Evolutionary conservation across 1,284 basidiomycete genomes (phyloP), one percentile per base, ranked within the genome.

Genomic region (Trametes versicolor): DNA sequence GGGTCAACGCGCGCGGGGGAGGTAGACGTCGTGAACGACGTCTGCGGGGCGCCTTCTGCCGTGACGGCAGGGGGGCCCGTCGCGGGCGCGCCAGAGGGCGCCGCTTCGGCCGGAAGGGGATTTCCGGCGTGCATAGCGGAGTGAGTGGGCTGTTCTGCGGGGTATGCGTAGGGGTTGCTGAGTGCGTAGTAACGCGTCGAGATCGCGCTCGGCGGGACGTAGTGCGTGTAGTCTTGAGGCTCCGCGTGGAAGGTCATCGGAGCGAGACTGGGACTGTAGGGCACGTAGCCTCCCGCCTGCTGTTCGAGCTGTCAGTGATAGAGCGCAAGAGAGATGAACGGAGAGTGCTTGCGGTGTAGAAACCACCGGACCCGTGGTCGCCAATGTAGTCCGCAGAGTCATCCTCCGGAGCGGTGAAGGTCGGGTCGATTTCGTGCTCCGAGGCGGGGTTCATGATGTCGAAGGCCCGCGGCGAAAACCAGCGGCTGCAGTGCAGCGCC

Each of bases 111-210:
- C 29, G 41, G 53, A 29, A 41, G 27, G 7, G 53, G 23, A 9
- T 21, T 41, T 25, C 53, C 60, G 17, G 39, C 25, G 21, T 29
- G 17, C 21, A 34, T 12, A 36, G 23, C 2, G 12, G 37, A n/a
- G 39, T 29, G 55, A 25, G 15, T 21, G 5, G 49, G 43, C 23
- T 48, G 57, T 8, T 23, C 34, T 9, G 47, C 19, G 12, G 50
- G 23, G 48, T 69, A 69, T 10, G 48, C 47, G 50, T 70, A 64
- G 8, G 68, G 68, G 25, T 67, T 62, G 36, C 66, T 64, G 39
- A 70, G 68, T 1, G 65, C 47, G 39, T 70, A 70, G 60, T 70
- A 70, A n/a, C 57, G 56, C 2, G 52, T 70, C 9, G 68, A 70
- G 3, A 70, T 59, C 12, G 68, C 68, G 27, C 43, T 51, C 0